Evolutionary conservation across 139 green algal genomes (phyloP), one percentile per base, ranked within the genome.

Genomic region (Closterium sp.): DNA sequence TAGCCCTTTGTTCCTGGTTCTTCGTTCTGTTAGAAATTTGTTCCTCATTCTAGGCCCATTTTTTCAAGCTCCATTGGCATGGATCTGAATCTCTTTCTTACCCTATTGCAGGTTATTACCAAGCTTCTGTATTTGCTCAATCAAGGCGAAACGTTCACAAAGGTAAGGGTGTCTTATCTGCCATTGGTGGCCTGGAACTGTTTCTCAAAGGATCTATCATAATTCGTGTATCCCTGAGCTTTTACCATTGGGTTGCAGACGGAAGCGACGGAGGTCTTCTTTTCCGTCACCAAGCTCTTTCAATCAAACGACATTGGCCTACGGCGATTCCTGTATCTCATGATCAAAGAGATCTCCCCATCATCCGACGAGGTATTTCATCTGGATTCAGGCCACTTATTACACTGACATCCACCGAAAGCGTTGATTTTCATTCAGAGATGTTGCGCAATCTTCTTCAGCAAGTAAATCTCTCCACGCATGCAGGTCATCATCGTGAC

Each of bases 331-430:
- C 97, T 99, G 89, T 99, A 99, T 94, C 95, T 99, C 70, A 97
- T 98, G 88, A 99, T 99, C 95, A 99, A 99, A 96, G 98, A 99
- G 92, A 98, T 99, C 84, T 99, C 97, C 93, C 98, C 98, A 7
- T 95, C 93, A n/a, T 70, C 95, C n/a, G 95, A 96, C 31, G 95
- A 96, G 91, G 94, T 87, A 87, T 17, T 87, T 17, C 21, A 34
- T 24, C 85, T 87, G 85, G n/a, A 31, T 87, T 34, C 28, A 27
- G 5, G 62, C 17, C 62, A 79, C 62, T 24, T 79, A 2, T 70
- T 79, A 79, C 62, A 27, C 62, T 27, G 17, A 79, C 62, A 79
- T 79, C 19, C 62, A 79, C 2, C 62, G 27, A 24, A 24, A 79
- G 2, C 17, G 27, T 79, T 24, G 3, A 7, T 38, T 38, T 38